phyloP scores from a whole-genome alignment of 2,329 filamentous ascomycete species.

The Cladosporium oxysporum region DNA sequence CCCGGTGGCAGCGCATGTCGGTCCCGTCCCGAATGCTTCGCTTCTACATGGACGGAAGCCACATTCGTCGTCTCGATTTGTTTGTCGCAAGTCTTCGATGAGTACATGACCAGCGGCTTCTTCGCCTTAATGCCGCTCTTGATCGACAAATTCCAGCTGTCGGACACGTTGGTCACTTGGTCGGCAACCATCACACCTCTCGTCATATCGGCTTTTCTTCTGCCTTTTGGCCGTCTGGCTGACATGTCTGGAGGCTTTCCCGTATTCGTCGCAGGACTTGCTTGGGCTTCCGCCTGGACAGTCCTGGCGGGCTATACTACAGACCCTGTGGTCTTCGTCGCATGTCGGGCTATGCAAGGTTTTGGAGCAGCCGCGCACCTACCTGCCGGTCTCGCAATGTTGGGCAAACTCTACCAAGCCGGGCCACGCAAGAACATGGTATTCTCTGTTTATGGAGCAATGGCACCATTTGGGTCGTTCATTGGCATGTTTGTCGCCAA shows the following conservation, averaged over 20 bases:
- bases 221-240: constrained; percentile 48
- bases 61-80: constrained; percentile 60
- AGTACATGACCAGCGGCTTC: constrained; percentile 79
- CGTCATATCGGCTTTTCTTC: constrained; percentile 50
- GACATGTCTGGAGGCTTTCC: constrained; percentile 65
- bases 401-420: constrained; percentile 40
- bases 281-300: constrained; percentile 43
- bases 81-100: constrained; percentile 44
- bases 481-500: constrained; percentile 67
- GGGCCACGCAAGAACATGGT: constrained; percentile 41
- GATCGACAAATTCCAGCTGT: constrained; percentile 62
- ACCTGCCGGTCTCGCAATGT: constrained; percentile 36
- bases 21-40: too few relatives aligned
- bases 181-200: constrained; percentile 55
- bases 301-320: constrained; percentile 37
- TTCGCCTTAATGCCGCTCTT: constrained; percentile 67
- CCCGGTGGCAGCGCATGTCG: too few relatives aligned
- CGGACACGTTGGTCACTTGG: constrained; percentile 62
- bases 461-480: constrained; percentile 59
- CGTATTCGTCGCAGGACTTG: constrained; percentile 60
- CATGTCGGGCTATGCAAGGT: constrained; percentile 40
- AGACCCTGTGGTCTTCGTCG: constrained; percentile 38
- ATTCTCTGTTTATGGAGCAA: constrained; percentile 50
- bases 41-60: constrained; percentile 52
- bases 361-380: constrained; percentile 40